Evolutionary conservation across 2,329 filamentous ascomycete species (phyloP), one percentile per base, ranked within the genome.

Genomic region (Phyllosticta capitalensis): DNA sequence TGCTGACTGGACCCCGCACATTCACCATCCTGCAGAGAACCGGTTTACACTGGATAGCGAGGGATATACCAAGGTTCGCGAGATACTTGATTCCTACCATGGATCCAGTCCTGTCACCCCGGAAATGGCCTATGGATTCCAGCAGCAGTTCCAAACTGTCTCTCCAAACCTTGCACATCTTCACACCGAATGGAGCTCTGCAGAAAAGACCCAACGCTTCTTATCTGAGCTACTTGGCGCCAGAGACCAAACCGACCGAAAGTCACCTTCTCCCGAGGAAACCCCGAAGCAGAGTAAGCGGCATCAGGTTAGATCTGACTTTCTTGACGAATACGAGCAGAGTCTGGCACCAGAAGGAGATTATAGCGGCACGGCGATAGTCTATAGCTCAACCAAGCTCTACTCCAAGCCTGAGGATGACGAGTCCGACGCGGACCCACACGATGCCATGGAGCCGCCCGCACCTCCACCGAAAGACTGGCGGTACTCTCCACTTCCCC

Each of bases 121-220:
- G 10, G 69, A 76, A 61, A 66, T 74, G 33, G 76, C 72, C 22
- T 72, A 69, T 26, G 65, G 70, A 17, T 72, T 74, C 10, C 69
- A 71, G 61, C 65, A 71, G 51, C 73, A 77, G 60, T 69, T 77
- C 4, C 72, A 79, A 48, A 72, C 74, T 5, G 72, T 76, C n/a
- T 79, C 79, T 10, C 79, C 80, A 14, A 76, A 78, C 56, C 68
- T 83, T 57, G 79, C 78, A n/a, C 77, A 78, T 63, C 74, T 80
- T 61, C 77, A 77, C 7, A 53, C 55, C 9, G 54, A 53, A n/a
- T 83, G 80, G 77, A 78, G 80, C 56, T 78, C 79, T 1, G 79
- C 78, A 59, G 78, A 79, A 60, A 78, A 80, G 2, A 80, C 78
- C 2, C 78, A 81, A 61, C 74, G n/a, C 83, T 81, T 66, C 68